phyloP scores from a whole-genome alignment of 306 rosid species.

The Fragaria nilgerrensis region DNA sequence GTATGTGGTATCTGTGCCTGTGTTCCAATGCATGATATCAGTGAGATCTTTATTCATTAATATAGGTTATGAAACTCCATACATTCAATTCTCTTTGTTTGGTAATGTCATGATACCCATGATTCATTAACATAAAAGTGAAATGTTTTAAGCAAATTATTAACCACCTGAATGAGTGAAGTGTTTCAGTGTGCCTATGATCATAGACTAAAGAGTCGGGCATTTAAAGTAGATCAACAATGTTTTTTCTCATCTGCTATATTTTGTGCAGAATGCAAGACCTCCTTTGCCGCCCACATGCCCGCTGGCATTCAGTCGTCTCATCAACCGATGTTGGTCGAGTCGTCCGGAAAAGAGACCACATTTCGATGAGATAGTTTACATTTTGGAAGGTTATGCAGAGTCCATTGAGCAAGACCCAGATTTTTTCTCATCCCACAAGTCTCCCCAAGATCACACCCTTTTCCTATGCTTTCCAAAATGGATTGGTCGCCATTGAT shows the following conservation, averaged over 20 bases:
- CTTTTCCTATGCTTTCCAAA: constrained; percentile 52
- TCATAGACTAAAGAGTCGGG: not conserved
- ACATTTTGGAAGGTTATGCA: constrained; percentile 49
- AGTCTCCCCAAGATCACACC: constrained; percentile 31
- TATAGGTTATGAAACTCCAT: not conserved
- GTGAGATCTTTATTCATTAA: not conserved
- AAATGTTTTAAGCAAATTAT: not conserved
- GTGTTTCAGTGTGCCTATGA: not conserved
- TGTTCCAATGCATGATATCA: not conserved
- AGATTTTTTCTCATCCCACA: constrained; percentile 57
- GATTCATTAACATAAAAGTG: not conserved
- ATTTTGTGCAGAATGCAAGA: constrained; percentile 75
- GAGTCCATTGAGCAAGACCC: constrained; percentile 62
- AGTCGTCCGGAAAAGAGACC: constrained; percentile 72
- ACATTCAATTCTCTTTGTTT: not conserved
- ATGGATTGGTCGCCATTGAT: constrained; percentile 39
- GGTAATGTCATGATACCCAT: not conserved
- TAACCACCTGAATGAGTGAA: not conserved
- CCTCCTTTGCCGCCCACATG: constrained; percentile 83
- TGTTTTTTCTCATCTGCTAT: not conserved
- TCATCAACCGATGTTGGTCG: constrained; percentile 85
- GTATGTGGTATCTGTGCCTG: too few relatives aligned
- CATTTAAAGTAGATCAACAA: not conserved
- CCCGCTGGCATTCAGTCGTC: constrained; percentile 67
- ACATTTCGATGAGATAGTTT: constrained; percentile 72